Conservation (phyloP, 2,329 filamentous ascomycete genomes). For the Ophiostoma perfectum region DNA sequence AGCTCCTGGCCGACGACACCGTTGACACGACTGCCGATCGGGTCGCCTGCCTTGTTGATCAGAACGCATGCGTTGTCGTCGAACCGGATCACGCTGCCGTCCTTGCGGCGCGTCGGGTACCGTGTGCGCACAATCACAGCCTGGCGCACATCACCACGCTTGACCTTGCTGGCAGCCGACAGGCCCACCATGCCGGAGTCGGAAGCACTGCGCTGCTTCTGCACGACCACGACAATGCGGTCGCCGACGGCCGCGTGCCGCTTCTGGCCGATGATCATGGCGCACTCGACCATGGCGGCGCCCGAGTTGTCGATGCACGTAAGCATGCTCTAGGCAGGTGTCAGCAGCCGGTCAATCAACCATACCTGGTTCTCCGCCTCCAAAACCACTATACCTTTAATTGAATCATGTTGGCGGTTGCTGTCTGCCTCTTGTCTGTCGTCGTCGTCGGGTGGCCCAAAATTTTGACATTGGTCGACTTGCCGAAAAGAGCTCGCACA, state of each 20-base stretch:
- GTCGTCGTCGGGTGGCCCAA: conserved; percentile 5
- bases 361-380: too few relatives aligned
- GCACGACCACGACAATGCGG: conserved; percentile 93
- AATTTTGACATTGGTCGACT: background rate
- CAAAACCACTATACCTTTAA: conserved; percentile 56
- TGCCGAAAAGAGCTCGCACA: conserved; percentile 2
- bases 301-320: conserved; percentile 99
- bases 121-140: conserved; percentile 88
- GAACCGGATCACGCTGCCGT: conserved; percentile 87
- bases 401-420: conserved; percentile 72
- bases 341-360: background rate
- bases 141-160: conserved; percentile 91
- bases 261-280: conserved; percentile 87
- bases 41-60: conserved; percentile 94
- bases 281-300: conserved; percentile 94
- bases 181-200: conserved; percentile 67
- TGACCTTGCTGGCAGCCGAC: conserved; percentile 81
- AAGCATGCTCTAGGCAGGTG: conserved; percentile 68
- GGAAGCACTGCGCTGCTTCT: conserved; percentile 82
- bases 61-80: conserved; percentile 98
- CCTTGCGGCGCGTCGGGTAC: conserved; percentile 79
- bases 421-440: conserved; percentile 6
- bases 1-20: conserved; percentile 87
- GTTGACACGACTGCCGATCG: conserved; percentile 86
- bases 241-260: conserved; percentile 85